Base-by-base conservation (phyloP, 495 filamentous ascomycete species). In the Penicilliopsis zonata region DNA sequence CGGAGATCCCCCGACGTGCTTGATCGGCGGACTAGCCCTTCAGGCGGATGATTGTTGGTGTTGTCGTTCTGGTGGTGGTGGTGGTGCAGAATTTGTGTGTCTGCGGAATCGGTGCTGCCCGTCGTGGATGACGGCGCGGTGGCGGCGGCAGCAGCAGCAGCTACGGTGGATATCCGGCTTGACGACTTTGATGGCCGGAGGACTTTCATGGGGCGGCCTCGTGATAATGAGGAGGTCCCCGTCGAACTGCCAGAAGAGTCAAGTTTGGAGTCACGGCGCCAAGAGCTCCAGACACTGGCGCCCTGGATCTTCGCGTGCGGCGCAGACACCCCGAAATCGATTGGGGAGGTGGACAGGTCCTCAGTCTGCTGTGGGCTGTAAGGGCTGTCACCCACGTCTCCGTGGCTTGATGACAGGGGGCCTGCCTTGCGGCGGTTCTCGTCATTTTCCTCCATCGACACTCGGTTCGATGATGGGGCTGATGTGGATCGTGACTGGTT, bases 171-270 rank as follows among this genome's bases (percentile, higher is more conserved):
- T 2, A 31, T 13, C 3, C 71, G 68, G 9, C 50, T 50, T 13
- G 49, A 42, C 1, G 69, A 45, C 43, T 77, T 82, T 23, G 61
- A 69, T 7, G 82, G 72, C 36, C 78, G 74, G n/a, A 87, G 63
- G 6, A 87, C 72, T 58, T 84, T 87, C 81, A 86, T 86, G 18
- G 70, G 65, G 30, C 79, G 72, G 16, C 59, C 55, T 2, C 69
- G 55, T 20, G n/a, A n/a, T n/a, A n/a, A n/a, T n/a, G 58, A 53
- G n/a, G 50, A 45, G 31, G 69, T 74, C 30, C 55, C 62, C 20
- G 59, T 47, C 15, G 48, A 43, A 31, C 39, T 31, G 4, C 57
- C 57, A 37, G 46, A 66, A 1, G 63, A 56, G 26, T 70, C 65
- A 3, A 57, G 38, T 19, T 63, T 59, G 12, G 63, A 43, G 9